Conservation (phyloP, 805 yeast species). For the Maudiozyma serrabonitensis region DNA sequence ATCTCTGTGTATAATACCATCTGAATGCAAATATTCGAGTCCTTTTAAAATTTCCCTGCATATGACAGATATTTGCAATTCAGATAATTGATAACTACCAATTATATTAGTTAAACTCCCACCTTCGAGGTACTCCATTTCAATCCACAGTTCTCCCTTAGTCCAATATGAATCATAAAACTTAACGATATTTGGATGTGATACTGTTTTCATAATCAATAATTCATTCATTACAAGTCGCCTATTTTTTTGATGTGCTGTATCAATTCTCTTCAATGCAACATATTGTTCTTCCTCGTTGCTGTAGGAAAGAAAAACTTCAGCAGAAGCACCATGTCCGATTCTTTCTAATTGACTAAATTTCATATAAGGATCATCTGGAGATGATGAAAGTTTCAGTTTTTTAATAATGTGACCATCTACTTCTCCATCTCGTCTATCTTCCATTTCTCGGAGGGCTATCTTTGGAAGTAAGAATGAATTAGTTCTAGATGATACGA, state of each 20-base stretch:
- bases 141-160: constrained; percentile 81
- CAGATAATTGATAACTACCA: constrained; percentile 76
- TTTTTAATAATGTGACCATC: not conserved
- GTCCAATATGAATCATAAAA: constrained; percentile 75
- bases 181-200: constrained; percentile 86
- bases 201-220: constrained; percentile 83
- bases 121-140: constrained; percentile 99
- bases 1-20: constrained; percentile 90
- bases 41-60: constrained; percentile 85
- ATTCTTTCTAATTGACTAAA: constrained; percentile 68
- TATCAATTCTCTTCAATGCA: constrained; percentile 69
- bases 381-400: not conserved
- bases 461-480: not conserved
- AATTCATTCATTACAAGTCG: constrained; percentile 91
- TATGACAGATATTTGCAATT: constrained; percentile 90
- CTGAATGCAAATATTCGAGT: constrained; percentile 73
- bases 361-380: constrained; percentile 65
- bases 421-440: no score
- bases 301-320: constrained; percentile 82
- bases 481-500: no score
- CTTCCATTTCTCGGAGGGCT: no score
- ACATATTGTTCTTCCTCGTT: not conserved
- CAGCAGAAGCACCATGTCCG: constrained; percentile 98
- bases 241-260: constrained; percentile 89
- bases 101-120: constrained; percentile 93